phyloP scores from a whole-genome alignment of 345 rosid species.

The Rhodamnia argentea region DNA sequence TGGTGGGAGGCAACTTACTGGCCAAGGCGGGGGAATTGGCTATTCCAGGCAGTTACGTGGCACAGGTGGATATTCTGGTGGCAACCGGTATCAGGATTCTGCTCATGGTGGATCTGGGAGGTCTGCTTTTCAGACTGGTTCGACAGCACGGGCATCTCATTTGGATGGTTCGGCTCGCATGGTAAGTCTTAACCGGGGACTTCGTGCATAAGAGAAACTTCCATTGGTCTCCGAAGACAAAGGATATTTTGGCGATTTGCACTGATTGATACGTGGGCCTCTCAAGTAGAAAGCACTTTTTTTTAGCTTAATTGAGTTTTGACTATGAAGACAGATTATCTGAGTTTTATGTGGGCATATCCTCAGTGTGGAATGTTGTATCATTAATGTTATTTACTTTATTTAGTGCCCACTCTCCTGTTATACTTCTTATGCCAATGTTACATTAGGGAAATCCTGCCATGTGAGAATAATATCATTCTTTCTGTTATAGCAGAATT shows the following conservation, averaged over 20 bases:
- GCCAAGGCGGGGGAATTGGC: conserved; percentile 26
- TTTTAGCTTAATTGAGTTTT: background rate
- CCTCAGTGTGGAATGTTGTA: background rate
- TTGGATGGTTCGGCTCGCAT: conserved; percentile 51
- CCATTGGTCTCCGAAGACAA: background rate
- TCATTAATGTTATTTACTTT: background rate
- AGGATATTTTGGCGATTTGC: background rate
- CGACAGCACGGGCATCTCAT: conserved; percentile 36
- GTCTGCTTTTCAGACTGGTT: conserved; percentile 5
- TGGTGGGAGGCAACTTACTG: conserved; percentile 27
- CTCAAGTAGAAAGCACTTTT: background rate
- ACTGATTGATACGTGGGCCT: background rate
- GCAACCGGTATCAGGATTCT: conserved; percentile 16
- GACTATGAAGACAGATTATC: background rate
- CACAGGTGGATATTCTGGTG: conserved; percentile 39
- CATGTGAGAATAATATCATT: background rate
- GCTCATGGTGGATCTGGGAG: conserved; percentile 20
- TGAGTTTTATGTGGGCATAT: background rate
- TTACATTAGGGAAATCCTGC: background rate
- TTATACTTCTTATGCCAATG: background rate
- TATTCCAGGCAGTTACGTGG: conserved; percentile 42
- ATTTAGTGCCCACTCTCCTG: background rate
- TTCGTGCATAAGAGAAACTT: conserved; percentile 15
- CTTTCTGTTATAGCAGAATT: background rate
- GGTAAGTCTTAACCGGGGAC: conserved; percentile 61